These are phyloP conservation scores for Neurospora hispaniola DNA, from an alignment of 495 filamentous ascomycete genomes.

Conservation along the genomic window DNA sequence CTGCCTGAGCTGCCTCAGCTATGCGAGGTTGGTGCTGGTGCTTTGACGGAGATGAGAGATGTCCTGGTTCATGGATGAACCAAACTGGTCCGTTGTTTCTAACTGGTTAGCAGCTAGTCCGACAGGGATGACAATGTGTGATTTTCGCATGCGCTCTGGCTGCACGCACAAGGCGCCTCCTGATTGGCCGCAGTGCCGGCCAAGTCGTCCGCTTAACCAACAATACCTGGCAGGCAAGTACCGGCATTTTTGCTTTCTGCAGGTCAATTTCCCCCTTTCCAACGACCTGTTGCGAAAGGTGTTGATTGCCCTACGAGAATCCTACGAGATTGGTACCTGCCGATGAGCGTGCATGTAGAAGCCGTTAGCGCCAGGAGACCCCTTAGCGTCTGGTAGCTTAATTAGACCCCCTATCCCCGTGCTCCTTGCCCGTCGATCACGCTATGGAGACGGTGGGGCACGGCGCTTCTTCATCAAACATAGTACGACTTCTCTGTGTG, in stretches of 20 bases:
- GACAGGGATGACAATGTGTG: not conserved
- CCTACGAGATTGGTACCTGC: not conserved
- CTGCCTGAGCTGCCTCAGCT: not conserved
- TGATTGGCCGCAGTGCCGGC: not conserved
- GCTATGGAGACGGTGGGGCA: not conserved
- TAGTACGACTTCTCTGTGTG: not conserved
- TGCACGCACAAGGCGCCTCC: not conserved
- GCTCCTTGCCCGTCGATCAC: not conserved
- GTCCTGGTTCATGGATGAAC: not conserved
- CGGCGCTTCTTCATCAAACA: not conserved
- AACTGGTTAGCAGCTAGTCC: not conserved
- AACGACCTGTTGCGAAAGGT: not conserved
- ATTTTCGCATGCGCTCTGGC: not conserved
- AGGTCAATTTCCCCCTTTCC: not conserved
- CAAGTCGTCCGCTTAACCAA: not conserved
- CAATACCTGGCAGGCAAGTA: not conserved
- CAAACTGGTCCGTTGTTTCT: not conserved
- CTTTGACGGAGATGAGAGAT: not conserved
- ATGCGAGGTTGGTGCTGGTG: not conserved
- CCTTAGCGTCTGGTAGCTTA: not conserved
- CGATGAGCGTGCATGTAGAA: not conserved
- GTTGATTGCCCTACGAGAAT: not conserved
- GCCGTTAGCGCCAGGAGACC: not conserved
- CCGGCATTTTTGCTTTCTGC: not conserved
- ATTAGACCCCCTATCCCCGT: not conserved